Conservation (phyloP, 345 rosid genomes). For the Populus ilicifolia region DNA sequence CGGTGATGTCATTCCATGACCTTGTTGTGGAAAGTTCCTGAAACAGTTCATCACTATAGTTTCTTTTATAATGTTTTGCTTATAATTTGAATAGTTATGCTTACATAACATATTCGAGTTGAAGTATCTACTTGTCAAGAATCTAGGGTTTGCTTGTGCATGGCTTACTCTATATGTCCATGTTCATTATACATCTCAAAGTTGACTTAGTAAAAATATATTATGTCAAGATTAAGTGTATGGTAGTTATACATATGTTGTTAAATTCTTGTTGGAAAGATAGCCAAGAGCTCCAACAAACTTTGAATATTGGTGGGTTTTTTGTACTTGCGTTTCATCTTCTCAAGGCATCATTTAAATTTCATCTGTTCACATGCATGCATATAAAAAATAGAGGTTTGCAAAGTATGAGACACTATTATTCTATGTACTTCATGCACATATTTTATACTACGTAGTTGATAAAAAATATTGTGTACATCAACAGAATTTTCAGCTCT, state of each 20-base stretch:
- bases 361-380: slow-evolving; percentile 3
- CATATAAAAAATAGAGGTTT: neutral
- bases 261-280: slow-evolving; percentile 40
- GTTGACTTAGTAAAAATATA: slow-evolving; percentile 30
- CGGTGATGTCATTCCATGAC: neutral
- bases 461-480: neutral
- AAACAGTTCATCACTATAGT: neutral
- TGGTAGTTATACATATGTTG: slow-evolving; percentile 34
- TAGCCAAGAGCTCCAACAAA: slow-evolving; percentile 42
- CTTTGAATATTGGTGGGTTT: slow-evolving; percentile 36
- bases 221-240: no score
- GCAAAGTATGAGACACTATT: neutral
- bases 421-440: neutral
- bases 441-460: neutral
- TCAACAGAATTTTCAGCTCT: neutral
- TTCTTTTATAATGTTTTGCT: neutral
- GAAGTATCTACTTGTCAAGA: slow-evolving; percentile 38
- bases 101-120: slow-evolving; percentile 5
- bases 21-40: slow-evolving; percentile 15
- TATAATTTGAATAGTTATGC: slow-evolving; percentile 9
- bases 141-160: slow-evolving; percentile 36
- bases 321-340: neutral
- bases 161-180: slow-evolving; percentile 21
- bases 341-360: neutral
- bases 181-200: slow-evolving; percentile 11